These are phyloP conservation scores for Xylaria palmicola DNA, from an alignment of 495 filamentous ascomycete species.

Conservation along the genomic window DNA sequence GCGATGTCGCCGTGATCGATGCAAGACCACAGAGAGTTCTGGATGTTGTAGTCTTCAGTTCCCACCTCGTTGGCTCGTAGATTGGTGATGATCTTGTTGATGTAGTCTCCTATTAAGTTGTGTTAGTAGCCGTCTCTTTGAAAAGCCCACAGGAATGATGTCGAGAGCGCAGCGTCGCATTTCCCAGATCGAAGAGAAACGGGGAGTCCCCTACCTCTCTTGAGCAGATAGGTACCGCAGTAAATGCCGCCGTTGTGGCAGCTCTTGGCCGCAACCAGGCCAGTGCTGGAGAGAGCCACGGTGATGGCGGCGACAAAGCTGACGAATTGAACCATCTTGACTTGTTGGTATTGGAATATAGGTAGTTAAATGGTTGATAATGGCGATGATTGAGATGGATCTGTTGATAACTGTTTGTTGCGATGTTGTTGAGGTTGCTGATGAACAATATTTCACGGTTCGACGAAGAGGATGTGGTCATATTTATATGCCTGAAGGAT, in stretches of 20 bases:
- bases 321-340: neutral
- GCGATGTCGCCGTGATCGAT: neutral
- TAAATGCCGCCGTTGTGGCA: neutral
- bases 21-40: neutral
- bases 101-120: neutral
- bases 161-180: neutral
- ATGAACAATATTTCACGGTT: neutral
- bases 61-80: neutral
- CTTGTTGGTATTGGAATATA: too few species aligned
- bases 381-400: neutral
- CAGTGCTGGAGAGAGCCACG: neutral
- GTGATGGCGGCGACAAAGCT: neutral
- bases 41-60: neutral
- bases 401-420: neutral
- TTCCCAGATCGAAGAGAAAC: neutral
- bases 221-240: neutral
- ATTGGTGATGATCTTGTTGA: neutral
- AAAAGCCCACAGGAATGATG: too few species aligned
- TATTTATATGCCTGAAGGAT: neutral
- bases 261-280: neutral
- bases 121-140: neutral
- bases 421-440: neutral
- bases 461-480: neutral
- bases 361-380: neutral
- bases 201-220: neutral